Evolutionary conservation across 768 basidiomycete genomes (phyloP), one percentile per base, ranked within the genome.

Genomic region (Suillus subalutaceus): DNA sequence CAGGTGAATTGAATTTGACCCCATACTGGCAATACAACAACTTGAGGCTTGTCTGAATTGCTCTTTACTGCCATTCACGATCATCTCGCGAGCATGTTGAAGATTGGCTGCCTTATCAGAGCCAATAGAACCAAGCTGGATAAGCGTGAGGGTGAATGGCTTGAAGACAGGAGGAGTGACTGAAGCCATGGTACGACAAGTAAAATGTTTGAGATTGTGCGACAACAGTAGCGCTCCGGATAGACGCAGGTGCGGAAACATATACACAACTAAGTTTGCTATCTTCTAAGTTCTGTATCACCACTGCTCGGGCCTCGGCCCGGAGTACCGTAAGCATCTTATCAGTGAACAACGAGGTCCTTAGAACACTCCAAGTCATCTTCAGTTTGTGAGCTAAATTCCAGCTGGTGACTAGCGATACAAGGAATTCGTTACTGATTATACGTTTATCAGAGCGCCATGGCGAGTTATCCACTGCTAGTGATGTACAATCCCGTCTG

Each of bases 11-110:
- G 62, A 60, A 23, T 38, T 60, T 16, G 30, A 30, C 23, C 55
- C 69, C 89, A 67, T 71, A 94, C 94, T 2, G 95, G 95, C 30
- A 97, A 81, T 6, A 97, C 94, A 65, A 97, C 86, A 15, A 96
- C 71, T 72, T 93, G 87, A 18, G 93, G 90, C 78, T 70, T 69
- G 30, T 72, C 76, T 18, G 76, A 68, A 3, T 69, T 72, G 6
- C 69, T 69, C 6, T 77, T 65, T 2, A 86, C 89, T 9, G 94
- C 97, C 70, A n/a, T 86, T 87, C n/a, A 85, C 73, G 62, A 97
- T 86, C 85, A 91, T 89, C 44, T 90, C 86, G 41, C 86, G 82
- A 3, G 97, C 97, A 84, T 94, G 92, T 55, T 80, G 82, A 65
- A 99, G 82, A 76, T 98, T 99, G 18, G 84, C 85, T 0, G 81